Base-by-base conservation (phyloP, 1,284 basidiomycete genomes). In the Cryptococcus sp. region DNA sequence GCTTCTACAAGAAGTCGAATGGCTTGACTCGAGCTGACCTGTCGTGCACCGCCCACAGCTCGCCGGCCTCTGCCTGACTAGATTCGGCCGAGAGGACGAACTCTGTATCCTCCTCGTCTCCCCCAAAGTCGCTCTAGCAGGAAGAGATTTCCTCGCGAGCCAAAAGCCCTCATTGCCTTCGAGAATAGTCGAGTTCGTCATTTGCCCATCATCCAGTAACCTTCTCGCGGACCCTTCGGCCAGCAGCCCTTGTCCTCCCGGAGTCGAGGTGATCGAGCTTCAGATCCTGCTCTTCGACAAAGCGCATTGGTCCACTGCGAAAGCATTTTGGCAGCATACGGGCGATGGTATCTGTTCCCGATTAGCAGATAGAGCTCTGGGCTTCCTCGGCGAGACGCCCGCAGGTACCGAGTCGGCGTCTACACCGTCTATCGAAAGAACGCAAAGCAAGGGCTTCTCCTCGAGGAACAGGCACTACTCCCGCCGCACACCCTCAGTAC, bases 251-350 rank as follows among this genome's bases (percentile, higher is more conserved):
- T 59, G 62, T 27, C 57, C 60, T 11, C 64, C 63, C 3, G 72
- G 67, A 11, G 69, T 78, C 40, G 73, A 76, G 49, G 68, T 81
- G 40, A 75, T 85, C 46, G 85, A 88, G 62, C 81, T 94, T 0
- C 87, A 93, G 75, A 89, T 95, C 66, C 87, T 89, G 11, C 81
- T 98, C 20, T 92, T 94, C 76, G 86, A 87, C 5, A 79, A 81
- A 15, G 81, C 85, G n/a, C 75, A 83, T 3, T 89, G 86, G 67
- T 73, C 84, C 0, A 73, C 89, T 5, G 93, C 91, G 15, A 97
- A 92, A 77, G 85, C 91, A 73, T 97, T 94, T 76, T 97, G 95
- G 93, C 94, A 98, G 71, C 94, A 98, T 73, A 88, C 90, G 0
- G 95, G 95, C 0, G 82, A 90, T 63, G 93, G 93, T 0, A 88